These are phyloP conservation scores for Evernia prunastri DNA, from an alignment of 495 filamentous ascomycete species.

Conservation along the genomic window DNA sequence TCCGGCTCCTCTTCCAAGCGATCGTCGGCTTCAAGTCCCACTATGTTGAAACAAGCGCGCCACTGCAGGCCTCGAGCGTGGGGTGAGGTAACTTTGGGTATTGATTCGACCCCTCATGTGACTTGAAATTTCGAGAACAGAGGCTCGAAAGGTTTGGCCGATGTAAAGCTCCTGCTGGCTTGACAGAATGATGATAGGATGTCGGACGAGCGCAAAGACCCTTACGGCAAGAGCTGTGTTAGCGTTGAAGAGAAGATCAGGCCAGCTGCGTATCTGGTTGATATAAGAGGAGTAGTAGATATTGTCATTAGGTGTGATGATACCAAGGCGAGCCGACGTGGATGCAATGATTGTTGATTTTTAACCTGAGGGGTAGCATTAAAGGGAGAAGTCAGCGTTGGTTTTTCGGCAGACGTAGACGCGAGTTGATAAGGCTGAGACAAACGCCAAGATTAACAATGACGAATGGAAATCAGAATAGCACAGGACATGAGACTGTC, in stretches of 20 bases:
- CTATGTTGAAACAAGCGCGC: slow-evolving; percentile 14
- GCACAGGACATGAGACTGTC: too few species aligned
- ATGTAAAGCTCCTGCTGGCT: neutral
- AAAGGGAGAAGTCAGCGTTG: slow-evolving; percentile 15
- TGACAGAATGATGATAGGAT: slow-evolving; percentile 4
- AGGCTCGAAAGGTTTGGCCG: slow-evolving; percentile 3
- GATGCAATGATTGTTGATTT: slow-evolving; percentile 6
- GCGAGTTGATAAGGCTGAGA: slow-evolving; percentile 13
- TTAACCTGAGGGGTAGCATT: slow-evolving; percentile 20
- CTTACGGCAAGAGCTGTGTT: neutral
- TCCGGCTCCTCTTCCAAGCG: slow-evolving; percentile 16
- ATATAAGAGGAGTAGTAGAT: neutral
- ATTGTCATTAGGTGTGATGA: neutral
- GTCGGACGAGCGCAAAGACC: slow-evolving; percentile 11
- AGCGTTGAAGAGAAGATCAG: neutral
- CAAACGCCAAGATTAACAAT: neutral
- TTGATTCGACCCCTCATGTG: slow-evolving; percentile 30
- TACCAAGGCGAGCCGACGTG: neutral
- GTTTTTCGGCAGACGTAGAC: slow-evolving; percentile 17
- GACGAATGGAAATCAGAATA: neutral
- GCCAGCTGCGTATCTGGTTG: neutral
- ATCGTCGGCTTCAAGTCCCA: slow-evolving; percentile 26
- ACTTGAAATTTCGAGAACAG: slow-evolving; percentile 28
- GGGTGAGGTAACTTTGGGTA: slow-evolving; percentile 34
- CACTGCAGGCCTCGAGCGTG: slow-evolving; percentile 28